phyloP scores from a whole-genome alignment of 345 rosid genomes.

The Hypericum androsaemum region DNA sequence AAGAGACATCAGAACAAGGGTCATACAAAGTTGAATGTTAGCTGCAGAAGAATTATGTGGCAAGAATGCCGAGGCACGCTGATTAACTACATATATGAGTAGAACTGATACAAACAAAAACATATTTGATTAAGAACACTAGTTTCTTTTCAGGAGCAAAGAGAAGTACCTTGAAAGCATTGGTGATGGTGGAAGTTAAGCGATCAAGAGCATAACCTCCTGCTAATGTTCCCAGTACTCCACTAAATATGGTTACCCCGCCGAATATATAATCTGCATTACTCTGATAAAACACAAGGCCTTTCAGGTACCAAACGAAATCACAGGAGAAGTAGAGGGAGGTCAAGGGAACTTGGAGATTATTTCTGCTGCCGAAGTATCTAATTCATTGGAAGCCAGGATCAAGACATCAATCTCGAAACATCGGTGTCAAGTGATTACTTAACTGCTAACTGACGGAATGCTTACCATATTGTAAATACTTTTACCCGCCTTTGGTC shows the following conservation, averaged over 20 bases:
- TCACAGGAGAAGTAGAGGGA: too few relatives aligned
- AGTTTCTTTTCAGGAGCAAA: background rate
- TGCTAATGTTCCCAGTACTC: constrained; percentile 71
- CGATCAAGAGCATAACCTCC: constrained; percentile 69
- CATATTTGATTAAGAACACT: too few relatives aligned
- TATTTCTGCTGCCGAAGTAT: too few relatives aligned
- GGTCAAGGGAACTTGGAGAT: too few relatives aligned
- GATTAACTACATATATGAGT: too few relatives aligned
- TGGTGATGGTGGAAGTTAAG: constrained; percentile 59
- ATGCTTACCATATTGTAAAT: constrained; percentile 73
- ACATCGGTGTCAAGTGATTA: background rate
- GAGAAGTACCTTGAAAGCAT: constrained; percentile 76
- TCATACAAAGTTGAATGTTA: too few relatives aligned
- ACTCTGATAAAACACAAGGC: constrained; percentile 31
- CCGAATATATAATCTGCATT: constrained; percentile 89
- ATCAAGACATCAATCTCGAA: too few relatives aligned
- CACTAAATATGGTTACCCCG: constrained; percentile 74
- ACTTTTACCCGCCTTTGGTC: constrained; percentile 86
- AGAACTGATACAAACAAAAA: too few relatives aligned
- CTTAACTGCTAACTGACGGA: background rate
- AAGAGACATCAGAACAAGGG: too few relatives aligned
- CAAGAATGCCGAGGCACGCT: too few relatives aligned
- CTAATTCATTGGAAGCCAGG: too few relatives aligned
- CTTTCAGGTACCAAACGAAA: background rate
- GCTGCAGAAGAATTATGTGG: too few relatives aligned